Evolutionary conservation across 106 monocot genomes (phyloP).

Genomic region (Apostasia ramifera): DNA sequence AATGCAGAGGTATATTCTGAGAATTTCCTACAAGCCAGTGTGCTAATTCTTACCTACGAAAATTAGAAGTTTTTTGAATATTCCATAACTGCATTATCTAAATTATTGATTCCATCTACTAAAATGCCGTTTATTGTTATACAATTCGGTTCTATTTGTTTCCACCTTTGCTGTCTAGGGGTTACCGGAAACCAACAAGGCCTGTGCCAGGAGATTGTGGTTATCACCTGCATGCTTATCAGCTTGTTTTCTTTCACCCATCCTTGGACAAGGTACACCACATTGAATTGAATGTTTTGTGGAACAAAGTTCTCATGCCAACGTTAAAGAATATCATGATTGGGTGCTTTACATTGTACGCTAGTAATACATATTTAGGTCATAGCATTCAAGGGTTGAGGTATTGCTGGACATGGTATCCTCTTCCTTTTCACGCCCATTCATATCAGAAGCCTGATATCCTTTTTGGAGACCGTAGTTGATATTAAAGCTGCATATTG

Average conservation of each 20-base stretch:
- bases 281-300: no score
- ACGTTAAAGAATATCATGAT: neutral
- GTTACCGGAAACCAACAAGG: slow-evolving; percentile 40
- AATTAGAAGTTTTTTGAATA: no score
- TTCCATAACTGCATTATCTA: neutral
- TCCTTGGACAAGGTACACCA: slow-evolving; percentile 34
- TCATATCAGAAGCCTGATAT: neutral
- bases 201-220: slow-evolving; percentile 66
- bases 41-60: no score
- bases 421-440: neutral
- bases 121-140: neutral
- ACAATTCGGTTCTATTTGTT: neutral
- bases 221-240: slow-evolving; percentile 55
- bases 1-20: no score
- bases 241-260: slow-evolving; percentile 41
- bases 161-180: slow-evolving; percentile 13
- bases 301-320: no score
- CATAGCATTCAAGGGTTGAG: neutral
- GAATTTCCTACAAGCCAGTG: no score
- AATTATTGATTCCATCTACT: neutral
- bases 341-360: neutral
- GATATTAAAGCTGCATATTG: no score
- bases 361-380: neutral
- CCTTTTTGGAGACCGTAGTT: neutral
- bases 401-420: neutral